Base-by-base conservation (phyloP, 768 basidiomycete genomes). In the Myochromella boudieri region DNA sequence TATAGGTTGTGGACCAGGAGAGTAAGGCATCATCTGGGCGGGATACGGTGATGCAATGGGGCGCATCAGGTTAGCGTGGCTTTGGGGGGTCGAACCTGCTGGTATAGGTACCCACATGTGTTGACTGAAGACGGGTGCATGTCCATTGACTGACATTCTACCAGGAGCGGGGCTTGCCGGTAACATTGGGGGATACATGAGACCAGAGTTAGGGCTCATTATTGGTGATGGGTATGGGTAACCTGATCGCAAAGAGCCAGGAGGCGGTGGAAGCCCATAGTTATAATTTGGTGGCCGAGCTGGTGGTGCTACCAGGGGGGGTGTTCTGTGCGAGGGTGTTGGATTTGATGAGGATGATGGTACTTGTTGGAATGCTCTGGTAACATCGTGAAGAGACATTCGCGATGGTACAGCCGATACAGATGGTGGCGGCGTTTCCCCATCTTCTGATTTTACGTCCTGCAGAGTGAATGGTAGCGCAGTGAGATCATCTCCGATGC, bases 371-470 rank as follows among this genome's bases (percentile, higher is more conserved):
- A 93, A 93, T 17, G 90, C 88, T 48, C 87, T 81, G 10, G 86
- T 90, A 26, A 91, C 88, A 45, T 93, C 91, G 46, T 85, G 82
- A 29, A 85, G 66, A 3, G 88, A 89, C 81, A 91, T 87, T 31
- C 87, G 81, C 14, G 84, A 84, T 20, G 87, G 77, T 18, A 78
- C 71, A 21, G 77, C 67, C 17, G 80, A 70, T 4, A 76, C 70
- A 6, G 70, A 65, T 18, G 85, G 82, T 11, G 87, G 87, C 2
- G 88, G 86, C 2, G 87, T 88, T 61, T 82, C 84, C 15, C 87
- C 90, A 55, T 87, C 88, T 60, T 91, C 90, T 9, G 88, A 87
- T 61, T 91, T 92, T 42, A 91, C 85, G 46, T 93, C 91, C 59
- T 87, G 89, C 26, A 92, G 62, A 4, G 85, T 85, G 64, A 88